phyloP scores from a whole-genome alignment of 805 yeast species.

The Phaffomyces opuntiae region DNA sequence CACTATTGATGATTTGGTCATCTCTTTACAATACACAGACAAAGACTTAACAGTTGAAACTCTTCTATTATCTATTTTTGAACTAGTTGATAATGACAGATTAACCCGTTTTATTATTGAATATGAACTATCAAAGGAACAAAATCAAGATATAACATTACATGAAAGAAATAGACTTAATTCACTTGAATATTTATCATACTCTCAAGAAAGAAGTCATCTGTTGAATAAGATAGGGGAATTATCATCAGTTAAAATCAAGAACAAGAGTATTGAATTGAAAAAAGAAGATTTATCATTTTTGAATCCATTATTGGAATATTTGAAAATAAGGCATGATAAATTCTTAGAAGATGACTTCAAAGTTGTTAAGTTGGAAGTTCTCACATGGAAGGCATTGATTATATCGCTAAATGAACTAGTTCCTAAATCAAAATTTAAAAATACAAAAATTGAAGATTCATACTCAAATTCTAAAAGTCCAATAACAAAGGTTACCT shows the following conservation, averaged over 20 bases:
- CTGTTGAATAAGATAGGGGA: slow-evolving; percentile 4
- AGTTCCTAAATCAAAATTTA: slow-evolving; percentile 29
- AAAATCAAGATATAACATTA: slow-evolving; percentile 31
- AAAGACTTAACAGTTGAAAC: slow-evolving; percentile 53
- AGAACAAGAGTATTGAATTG: background rate
- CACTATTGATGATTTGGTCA: slow-evolving; percentile 53
- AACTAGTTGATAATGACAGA: slow-evolving; percentile 39
- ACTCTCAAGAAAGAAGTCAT: slow-evolving; percentile 8
- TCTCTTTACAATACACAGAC: slow-evolving; percentile 59
- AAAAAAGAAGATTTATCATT: slow-evolving; percentile 6
- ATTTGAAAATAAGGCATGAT: slow-evolving; percentile 3
- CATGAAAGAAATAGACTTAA: slow-evolving; percentile 19
- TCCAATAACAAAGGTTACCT: slow-evolving; percentile 38
- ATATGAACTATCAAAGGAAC: slow-evolving; percentile 42
- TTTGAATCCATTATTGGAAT: slow-evolving; percentile 13
- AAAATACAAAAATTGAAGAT: slow-evolving; percentile 35
- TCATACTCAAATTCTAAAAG: slow-evolving; percentile 43
- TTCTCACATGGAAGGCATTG: slow-evolving; percentile 25
- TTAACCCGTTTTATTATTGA: slow-evolving; percentile 54
- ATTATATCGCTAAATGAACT: slow-evolving; percentile 20
- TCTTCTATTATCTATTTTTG: slow-evolving; percentile 43
- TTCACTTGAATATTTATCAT: slow-evolving; percentile 7
- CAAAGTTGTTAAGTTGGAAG: slow-evolving; percentile 10
- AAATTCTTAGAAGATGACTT: slow-evolving; percentile 9
- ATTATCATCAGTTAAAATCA: background rate